These are phyloP conservation scores for Coprinopsis cinerea DNA, from an alignment of 768 basidiomycete species.

Conservation along the genomic window DNA sequence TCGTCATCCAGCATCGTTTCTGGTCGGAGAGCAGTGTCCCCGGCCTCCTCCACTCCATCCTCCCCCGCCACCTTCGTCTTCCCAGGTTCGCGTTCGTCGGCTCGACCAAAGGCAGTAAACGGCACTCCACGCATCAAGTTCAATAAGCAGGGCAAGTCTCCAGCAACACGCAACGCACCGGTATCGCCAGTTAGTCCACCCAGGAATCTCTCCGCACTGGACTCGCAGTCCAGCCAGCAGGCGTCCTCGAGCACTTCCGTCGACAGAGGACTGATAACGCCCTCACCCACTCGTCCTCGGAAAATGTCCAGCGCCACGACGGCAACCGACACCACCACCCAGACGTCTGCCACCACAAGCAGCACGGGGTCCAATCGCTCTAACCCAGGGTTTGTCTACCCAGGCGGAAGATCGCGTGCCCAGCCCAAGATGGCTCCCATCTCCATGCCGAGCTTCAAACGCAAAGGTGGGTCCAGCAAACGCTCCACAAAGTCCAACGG, in stretches of 20 bases:
- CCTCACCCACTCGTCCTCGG: background rate
- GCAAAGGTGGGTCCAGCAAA: slow-evolving; percentile 6
- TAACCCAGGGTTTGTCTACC: slow-evolving; percentile 10
- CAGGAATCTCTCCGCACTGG: background rate
- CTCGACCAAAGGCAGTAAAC: background rate
- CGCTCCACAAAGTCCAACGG: slow-evolving; percentile 1
- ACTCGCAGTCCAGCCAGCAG: background rate
- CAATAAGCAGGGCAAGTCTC: background rate
- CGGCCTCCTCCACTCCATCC: background rate
- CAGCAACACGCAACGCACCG: background rate
- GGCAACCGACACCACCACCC: slow-evolving; percentile 1
- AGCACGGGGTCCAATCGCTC: background rate
- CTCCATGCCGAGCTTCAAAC: slow-evolving; percentile 8
- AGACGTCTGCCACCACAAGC: background rate
- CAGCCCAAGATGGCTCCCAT: slow-evolving; percentile 6
- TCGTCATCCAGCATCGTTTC: background rate
- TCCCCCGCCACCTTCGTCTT: slow-evolving; percentile 19
- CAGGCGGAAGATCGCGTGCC: slow-evolving; percentile 16
- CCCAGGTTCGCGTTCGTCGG: slow-evolving; percentile 21
- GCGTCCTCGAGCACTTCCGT: background rate
- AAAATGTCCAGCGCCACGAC: background rate
- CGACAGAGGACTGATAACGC: background rate
- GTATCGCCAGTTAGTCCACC: background rate
- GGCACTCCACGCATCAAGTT: background rate
- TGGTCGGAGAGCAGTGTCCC: too few species aligned